These are phyloP conservation scores for Globisporangium okanoganense DNA, from an alignment of 352 stramenopile genomes.

Conservation along the genomic window DNA sequence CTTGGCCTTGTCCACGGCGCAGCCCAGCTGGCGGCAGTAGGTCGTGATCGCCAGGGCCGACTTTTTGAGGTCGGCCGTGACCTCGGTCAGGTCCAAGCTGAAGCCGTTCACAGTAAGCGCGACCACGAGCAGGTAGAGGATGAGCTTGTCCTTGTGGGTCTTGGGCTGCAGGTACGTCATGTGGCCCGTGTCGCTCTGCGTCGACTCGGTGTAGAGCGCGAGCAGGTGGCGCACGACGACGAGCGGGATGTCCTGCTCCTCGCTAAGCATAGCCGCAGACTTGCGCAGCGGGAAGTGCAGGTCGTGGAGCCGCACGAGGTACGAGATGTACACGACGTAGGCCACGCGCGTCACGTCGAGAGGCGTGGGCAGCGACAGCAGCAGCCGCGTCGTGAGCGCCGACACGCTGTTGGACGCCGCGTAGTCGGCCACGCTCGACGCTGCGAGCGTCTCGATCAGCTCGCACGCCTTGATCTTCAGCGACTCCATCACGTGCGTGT, in stretches of 20 bases:
- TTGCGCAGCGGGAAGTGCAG: conserved; percentile 61
- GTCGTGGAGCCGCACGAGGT: conserved; percentile 66
- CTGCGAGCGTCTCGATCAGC: conserved; percentile 57
- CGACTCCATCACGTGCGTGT: conserved; percentile 64
- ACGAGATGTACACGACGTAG: conserved; percentile 70
- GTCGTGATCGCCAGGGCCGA: conserved; percentile 38
- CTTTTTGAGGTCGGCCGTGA: conserved; percentile 67
- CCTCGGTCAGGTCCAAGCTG: conserved; percentile 68
- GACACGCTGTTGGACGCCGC: conserved; percentile 36
- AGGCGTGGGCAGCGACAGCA: conserved; percentile 60
- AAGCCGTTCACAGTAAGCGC: conserved; percentile 73
- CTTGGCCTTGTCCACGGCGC: conserved; percentile 66
- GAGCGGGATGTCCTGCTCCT: conserved; percentile 71
- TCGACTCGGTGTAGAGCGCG: conserved; percentile 65
- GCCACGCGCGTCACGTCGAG: conserved; percentile 70
- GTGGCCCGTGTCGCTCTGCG: conserved; percentile 44
- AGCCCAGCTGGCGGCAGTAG: conserved; percentile 76
- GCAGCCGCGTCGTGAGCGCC: conserved; percentile 54
- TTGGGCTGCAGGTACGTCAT: conserved; percentile 75
- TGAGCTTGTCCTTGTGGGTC: conserved; percentile 76
- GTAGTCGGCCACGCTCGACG: conserved; percentile 54
- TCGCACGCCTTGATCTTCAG: conserved; percentile 74
- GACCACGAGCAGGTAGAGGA: conserved; percentile 70
- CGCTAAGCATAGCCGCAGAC: conserved; percentile 59
- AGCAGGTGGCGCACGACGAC: conserved; percentile 68